phyloP scores from a whole-genome alignment of 176 grass and related monocot genomes.

The Leersia perrieri region DNA sequence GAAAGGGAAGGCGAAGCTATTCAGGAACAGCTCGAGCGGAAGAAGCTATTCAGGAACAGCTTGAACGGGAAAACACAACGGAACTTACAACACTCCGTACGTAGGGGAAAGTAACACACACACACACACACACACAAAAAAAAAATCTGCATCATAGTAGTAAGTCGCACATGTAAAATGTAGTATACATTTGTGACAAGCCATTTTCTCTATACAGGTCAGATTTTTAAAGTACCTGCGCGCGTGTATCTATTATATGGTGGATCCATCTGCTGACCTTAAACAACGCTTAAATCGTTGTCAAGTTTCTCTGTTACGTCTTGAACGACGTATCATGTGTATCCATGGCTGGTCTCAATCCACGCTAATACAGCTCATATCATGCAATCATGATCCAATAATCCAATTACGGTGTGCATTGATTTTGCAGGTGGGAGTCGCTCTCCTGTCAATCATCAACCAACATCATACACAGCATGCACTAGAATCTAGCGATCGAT shows the following conservation, averaged over 20 bases:
- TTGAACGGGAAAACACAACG: no score
- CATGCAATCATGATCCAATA: slow-evolving; percentile 5
- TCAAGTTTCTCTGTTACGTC: background rate
- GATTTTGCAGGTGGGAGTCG: slow-evolving; percentile 6
- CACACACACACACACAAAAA: no score
- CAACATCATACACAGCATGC: background rate
- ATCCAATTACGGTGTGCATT: slow-evolving; percentile 16
- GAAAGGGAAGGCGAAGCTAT: no score
- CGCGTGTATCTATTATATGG: background rate
- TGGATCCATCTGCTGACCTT: background rate
- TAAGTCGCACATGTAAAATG: background rate
- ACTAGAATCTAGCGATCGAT: background rate
- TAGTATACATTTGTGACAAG: background rate
- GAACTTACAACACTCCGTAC: background rate
- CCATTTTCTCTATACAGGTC: background rate
- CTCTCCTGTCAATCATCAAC: slow-evolving; percentile 19
- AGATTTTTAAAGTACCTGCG: background rate
- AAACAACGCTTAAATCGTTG: background rate
- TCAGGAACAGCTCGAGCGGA: no score
- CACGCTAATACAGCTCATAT: background rate
- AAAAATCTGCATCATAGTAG: no score
- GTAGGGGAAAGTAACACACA: no score
- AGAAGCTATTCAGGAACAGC: no score
- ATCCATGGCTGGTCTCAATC: background rate
- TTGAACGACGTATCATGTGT: background rate